Base-by-base conservation (phyloP, 176 grass and related monocot genomes). In the Pontederia paniculata region DNA sequence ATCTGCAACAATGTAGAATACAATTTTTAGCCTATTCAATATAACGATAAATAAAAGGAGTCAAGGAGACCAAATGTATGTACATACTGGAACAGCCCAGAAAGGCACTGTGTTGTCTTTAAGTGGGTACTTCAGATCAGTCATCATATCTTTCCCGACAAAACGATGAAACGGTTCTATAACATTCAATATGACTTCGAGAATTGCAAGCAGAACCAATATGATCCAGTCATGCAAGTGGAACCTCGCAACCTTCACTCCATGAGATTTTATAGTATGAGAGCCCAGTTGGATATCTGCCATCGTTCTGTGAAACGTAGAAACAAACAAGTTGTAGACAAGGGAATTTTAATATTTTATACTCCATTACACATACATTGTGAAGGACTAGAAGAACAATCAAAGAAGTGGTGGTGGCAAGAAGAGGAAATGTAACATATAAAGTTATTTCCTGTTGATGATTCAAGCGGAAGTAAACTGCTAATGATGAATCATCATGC, bases 181-280 rank as follows among this genome's bases (percentile, higher is more conserved):
- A 63, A 88, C 62, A 63, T 88, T 88, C 66, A 88, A 50, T 25
- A 88, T 12, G 21, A 80, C 71, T 56, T 83, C 78, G 37, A 76
- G 17, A 6, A 69, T 75, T 56, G 62, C 69, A 23, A 88, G 79
- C 42, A 66, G 61, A 13, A 79, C 2, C 45, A 88, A 71, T 75
- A 79, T 88, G 42, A 88, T 79, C 84, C 83, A 87, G 67, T 87
- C 83, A 78, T 82, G 77, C 67, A 79, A 50, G 52, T 88, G 84
- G 55, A 79, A 41, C 62, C 67, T 83, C 65, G 84, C 84, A 67
- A 88, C 61, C 57, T 22, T 76, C 18, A 52, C 6, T 18, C 84
- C 84, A 79, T 88, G 79, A 31, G 84, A 88, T 77, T 17, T 47
- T 79, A 88, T 58, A 50, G 84, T 83, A 45, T 88, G 67, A 65